A percentile compares a stretch with the other conserved stretches of the same genome.
These are phyloP conservation scores for Brassica balearica DNA, from an alignment of 441 rosid genomes.

Conservation along the genomic window DNA sequence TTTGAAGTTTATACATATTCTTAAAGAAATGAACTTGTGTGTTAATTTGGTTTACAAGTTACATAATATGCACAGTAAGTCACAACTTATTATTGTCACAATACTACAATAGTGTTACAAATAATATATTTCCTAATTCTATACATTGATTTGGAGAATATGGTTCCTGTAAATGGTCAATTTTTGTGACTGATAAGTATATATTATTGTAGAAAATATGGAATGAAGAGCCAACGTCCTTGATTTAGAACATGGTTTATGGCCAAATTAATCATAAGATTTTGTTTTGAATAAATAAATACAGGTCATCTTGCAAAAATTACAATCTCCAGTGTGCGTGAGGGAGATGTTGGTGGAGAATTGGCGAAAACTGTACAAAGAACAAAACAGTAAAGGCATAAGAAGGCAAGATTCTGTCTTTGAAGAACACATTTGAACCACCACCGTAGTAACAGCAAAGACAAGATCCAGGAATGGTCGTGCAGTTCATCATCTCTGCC, in stretches of 20 bases:
- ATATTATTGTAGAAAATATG: background rate
- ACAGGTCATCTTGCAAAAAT: constrained; percentile 73
- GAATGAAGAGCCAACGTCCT: background rate
- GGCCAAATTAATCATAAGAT: background rate
- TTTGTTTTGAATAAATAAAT: background rate
- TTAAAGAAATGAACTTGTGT: constrained; percentile 1
- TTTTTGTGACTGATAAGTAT: background rate
- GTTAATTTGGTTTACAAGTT: constrained; percentile 21
- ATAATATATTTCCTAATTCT: background rate
- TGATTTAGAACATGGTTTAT: background rate
- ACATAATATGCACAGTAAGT: constrained; percentile 26
- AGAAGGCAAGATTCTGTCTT: constrained; percentile 57
- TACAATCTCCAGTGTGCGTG: constrained; percentile 89
- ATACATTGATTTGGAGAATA: background rate
- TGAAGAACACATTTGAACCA: constrained; percentile 66
- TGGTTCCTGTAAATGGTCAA: background rate
- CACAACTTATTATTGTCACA: constrained; percentile 2
- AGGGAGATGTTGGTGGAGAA: constrained; percentile 87
- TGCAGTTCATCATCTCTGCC: constrained; percentile 84
- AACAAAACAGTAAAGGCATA: constrained; percentile 42
- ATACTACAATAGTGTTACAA: background rate
- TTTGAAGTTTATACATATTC: constrained; percentile 9
- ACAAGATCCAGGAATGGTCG: constrained; percentile 65
- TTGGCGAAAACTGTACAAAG: constrained; percentile 72
- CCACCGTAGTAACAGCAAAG: constrained; percentile 49